Evolutionary conservation across 2,329 filamentous ascomycete species (phyloP), one percentile per base, ranked within the genome.

Genomic region (Aspergillus caelatus): DNA sequence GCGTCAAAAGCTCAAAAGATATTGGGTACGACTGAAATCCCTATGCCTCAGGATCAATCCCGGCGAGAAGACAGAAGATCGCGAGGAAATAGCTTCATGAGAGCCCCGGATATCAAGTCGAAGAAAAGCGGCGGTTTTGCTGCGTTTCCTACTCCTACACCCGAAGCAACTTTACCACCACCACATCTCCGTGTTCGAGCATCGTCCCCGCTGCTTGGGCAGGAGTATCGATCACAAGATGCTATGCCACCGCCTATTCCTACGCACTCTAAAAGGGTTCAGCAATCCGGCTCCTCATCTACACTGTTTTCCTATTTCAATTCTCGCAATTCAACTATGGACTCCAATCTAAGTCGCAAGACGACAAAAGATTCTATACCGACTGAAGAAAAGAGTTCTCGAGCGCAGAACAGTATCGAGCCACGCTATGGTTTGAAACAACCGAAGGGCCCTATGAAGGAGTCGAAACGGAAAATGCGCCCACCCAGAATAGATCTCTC

Each of bases 291-390:
- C 32, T 84, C 82, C 11, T 78, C 79, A 11, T 80, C 81, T 1
- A 81, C 81, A 4, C 68, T 83, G 12, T 79, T 77, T 64, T 83
- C 82, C 50, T 79, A 81, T 63, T 84, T 83, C 65, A 81, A 80
- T 65, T 75, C 79, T 23, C 76, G 80, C 57, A 80, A 78, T 59
- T 77, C 77, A 5, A 75, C 78, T 21, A 71, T 75, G 75, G 23
- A 72, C 63, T 60, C 75, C 72, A 36, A 70, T 71, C 26, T 39
- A 69, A 75, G 11, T 65, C 74, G 62, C 71, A 71, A 55, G 57
- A 58, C 62, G 58, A 45, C 65, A 58, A 57, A 56, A 50, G 56
- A 39, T 23, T 57, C 55, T 9, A 39, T 45, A 10, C 43, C 21
- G 11, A 52, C 57, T 30, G 50, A 52, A 32, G 48, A 30, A 12